Evolutionary conservation across 352 stramenopile species (phyloP).

Genomic region (Aphanomyces cochlioides): DNA sequence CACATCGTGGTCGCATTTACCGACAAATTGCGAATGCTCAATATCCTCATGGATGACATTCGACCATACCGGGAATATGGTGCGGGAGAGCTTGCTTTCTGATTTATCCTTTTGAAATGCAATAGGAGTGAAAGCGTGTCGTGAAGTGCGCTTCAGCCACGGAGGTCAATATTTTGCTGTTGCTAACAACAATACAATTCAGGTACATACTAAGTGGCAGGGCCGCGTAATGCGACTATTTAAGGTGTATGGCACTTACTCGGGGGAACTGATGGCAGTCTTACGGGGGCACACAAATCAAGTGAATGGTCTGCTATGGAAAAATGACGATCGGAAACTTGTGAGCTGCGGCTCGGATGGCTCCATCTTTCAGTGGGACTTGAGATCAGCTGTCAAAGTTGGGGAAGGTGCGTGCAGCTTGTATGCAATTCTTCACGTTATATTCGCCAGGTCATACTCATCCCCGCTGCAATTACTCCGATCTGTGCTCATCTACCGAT

Average conservation of each 20-base stretch:
- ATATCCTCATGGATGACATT: conserved; percentile 93
- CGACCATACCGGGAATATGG: conserved; percentile 75
- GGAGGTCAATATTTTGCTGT: conserved; percentile 89
- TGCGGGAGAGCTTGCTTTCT: neutral
- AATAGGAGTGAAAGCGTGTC: conserved; percentile 80
- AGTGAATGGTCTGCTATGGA: conserved; percentile 76
- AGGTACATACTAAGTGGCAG: conserved; percentile 36
- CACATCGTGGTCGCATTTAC: conserved; percentile 88
- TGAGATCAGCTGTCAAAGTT: conserved; percentile 67
- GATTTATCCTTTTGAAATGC: neutral
- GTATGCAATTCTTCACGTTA: neutral
- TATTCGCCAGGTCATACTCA: conserved; percentile 49
- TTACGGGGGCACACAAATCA: conserved; percentile 79
- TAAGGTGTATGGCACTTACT: conserved; percentile 69
- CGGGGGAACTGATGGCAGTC: conserved; percentile 60
- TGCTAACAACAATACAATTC: conserved; percentile 84
- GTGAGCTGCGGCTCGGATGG: conserved; percentile 74
- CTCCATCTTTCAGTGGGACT: conserved; percentile 71
- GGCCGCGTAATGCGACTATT: neutral
- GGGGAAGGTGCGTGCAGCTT: conserved; percentile 45
- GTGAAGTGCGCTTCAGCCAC: conserved; percentile 88
- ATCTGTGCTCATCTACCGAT: conserved; percentile 56
- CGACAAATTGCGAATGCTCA: conserved; percentile 92
- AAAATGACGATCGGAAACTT: conserved; percentile 69
- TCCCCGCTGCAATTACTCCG: conserved; percentile 66